These are phyloP conservation scores for Coemansia brasiliensis DNA, from an alignment of 192 early-diverging fungal species.

Conservation along the genomic window DNA sequence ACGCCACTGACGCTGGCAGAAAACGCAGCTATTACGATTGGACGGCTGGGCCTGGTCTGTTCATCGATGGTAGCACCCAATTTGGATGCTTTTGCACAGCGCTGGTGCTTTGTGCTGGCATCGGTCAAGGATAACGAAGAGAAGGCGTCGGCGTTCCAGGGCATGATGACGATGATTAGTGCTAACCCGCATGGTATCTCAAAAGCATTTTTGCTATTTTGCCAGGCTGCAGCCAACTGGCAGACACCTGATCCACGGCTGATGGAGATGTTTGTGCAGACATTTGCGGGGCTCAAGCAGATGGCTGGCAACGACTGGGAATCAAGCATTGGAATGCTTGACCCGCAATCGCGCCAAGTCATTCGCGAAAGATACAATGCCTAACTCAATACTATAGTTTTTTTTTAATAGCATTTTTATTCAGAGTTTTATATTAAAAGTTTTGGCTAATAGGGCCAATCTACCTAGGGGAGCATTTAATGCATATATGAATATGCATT, in stretches of 20 bases:
- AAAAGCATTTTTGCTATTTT: constrained; percentile 72
- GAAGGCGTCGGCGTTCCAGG: constrained; percentile 95
- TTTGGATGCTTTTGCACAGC: constrained; percentile 77
- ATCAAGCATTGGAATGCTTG: constrained; percentile 43
- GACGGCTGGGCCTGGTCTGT: constrained; percentile 89
- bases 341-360: constrained; percentile 42
- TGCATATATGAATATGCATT: too few species aligned
- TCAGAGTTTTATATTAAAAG: too few species aligned
- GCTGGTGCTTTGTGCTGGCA: constrained; percentile 79
- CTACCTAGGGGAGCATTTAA: too few species aligned
- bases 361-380: constrained; percentile 46
- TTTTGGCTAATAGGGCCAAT: too few species aligned
- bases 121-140: constrained; percentile 92
- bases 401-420: too few species aligned
- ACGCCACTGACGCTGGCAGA: constrained; percentile 81
- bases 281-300: constrained; percentile 54
- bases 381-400: background rate
- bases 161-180: constrained; percentile 90
- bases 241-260: constrained; percentile 57
- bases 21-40: constrained; percentile 96
- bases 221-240: constrained; percentile 79
- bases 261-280: constrained; percentile 55
- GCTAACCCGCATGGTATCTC: constrained; percentile 83
- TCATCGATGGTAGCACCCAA: constrained; percentile 83
- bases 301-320: constrained; percentile 51